These are phyloP conservation scores for Colletotrichum sp. DNA, from an alignment of 2,329 filamentous ascomycete genomes.

Conservation along the genomic window DNA sequence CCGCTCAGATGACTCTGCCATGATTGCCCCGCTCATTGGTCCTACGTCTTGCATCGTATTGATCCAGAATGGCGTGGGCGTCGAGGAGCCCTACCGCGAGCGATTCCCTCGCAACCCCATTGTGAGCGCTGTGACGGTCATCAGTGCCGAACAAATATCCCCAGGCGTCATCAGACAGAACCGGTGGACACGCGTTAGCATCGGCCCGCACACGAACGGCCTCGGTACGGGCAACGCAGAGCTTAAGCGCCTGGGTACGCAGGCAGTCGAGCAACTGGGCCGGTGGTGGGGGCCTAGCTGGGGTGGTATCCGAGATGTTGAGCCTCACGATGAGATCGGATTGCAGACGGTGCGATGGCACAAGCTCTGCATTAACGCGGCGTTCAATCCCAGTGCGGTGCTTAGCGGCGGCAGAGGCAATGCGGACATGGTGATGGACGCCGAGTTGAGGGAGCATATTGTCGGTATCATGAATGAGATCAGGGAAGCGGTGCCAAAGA, in stretches of 20 bases:
- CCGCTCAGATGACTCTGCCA: conserved; percentile 62
- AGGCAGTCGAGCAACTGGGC: conserved; percentile 54
- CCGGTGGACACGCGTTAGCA: conserved; percentile 74
- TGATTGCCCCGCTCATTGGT: conserved; percentile 65
- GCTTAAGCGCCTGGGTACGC: conserved; percentile 38
- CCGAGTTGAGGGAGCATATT: conserved; percentile 67
- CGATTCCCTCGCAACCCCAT: conserved; percentile 67
- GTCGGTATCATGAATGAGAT: conserved; percentile 74
- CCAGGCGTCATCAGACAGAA: conserved; percentile 72
- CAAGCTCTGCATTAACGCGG: conserved; percentile 78
- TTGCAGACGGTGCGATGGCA: conserved; percentile 77
- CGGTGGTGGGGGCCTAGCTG: conserved; percentile 53
- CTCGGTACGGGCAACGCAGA: conserved; percentile 39
- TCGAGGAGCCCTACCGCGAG: conserved; percentile 68
- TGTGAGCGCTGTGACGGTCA: conserved; percentile 72
- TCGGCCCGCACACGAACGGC: conserved; percentile 68
- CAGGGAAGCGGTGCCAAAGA: conserved; percentile 64
- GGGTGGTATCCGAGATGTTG: conserved; percentile 70
- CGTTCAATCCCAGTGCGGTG: conserved; percentile 76
- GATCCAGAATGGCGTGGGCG: conserved; percentile 75
- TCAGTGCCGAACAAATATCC: conserved; percentile 69
- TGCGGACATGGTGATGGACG: conserved; percentile 68
- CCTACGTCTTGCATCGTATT: conserved; percentile 64
- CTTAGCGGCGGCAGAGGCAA: conserved; percentile 70
- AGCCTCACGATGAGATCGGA: conserved; percentile 67